Percentiles rank a stretch among this genome's conserved stretches.
phyloP scores from a whole-genome alignment of 352 stramenopile species.

The Phytophthora sp. region DNA sequence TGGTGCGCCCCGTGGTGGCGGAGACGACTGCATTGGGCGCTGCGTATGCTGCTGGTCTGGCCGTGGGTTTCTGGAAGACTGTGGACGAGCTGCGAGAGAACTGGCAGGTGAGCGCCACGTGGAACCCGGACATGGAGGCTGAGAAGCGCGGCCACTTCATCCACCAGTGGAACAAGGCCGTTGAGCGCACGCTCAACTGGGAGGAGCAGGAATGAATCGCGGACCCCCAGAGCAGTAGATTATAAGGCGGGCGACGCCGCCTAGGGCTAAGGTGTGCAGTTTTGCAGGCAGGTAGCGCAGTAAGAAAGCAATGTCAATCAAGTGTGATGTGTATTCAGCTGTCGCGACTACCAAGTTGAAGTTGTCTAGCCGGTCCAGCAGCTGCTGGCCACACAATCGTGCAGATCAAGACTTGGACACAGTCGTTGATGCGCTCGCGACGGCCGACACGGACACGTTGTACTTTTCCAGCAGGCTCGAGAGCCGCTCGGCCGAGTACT shows the following conservation, averaged over 20 bases:
- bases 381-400: conserved; percentile 2
- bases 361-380: conserved; percentile 4
- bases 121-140: conserved; percentile 74
- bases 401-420: conserved; percentile 8
- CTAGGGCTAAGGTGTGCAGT: not conserved
- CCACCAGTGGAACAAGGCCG: conserved; percentile 84
- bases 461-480: conserved; percentile 69
- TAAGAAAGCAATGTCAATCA: conserved; percentile 25
- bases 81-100: conserved; percentile 85
- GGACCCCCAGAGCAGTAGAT: conserved; percentile 20
- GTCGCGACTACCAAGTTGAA: conserved; percentile 25
- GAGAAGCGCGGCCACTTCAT: conserved; percentile 62
- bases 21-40: conserved; percentile 99
- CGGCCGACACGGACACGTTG: conserved; percentile 54
- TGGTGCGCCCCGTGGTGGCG: conserved; percentile 93
- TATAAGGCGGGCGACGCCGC: conserved; percentile 20
- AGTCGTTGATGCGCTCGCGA: conserved; percentile 5
- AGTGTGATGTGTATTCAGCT: conserved; percentile 17
- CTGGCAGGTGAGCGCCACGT: conserved; percentile 79
- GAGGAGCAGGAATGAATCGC: conserved; percentile 56
- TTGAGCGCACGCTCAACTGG: conserved; percentile 87
- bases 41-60: conserved; percentile 96
- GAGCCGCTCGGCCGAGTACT: conserved; percentile 68
- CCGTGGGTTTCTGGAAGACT: conserved; percentile 96
- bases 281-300: not conserved